Conservation (phyloP, 176 grass and related monocot species). For the barley (Hordeum vulgare) region DNA sequence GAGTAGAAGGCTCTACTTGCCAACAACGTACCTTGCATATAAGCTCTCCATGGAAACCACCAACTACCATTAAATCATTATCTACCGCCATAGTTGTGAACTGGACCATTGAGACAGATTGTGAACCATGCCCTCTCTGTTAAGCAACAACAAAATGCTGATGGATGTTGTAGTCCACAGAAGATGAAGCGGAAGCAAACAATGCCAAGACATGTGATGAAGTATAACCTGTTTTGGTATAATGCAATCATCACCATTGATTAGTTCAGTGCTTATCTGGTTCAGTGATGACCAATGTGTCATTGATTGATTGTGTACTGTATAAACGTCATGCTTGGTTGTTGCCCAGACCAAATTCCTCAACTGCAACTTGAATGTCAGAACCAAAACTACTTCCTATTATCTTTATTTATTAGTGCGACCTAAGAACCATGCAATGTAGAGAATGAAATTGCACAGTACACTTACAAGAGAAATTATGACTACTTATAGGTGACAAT, state of each 20-base stretch:
- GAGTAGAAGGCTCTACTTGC: background rate
- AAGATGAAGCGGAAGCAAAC: background rate
- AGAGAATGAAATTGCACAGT: background rate
- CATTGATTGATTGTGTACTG: constrained; percentile 66
- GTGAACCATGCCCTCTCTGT: constrained; percentile 58
- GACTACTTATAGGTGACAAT: too few relatives aligned
- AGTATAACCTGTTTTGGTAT: constrained; percentile 51
- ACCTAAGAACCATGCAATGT: background rate
- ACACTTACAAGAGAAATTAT: background rate
- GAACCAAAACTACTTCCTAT: constrained; percentile 5
- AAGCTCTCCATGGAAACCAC: constrained; percentile 93
- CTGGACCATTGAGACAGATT: constrained; percentile 75
- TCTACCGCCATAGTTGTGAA: constrained; percentile 80
- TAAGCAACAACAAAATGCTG: constrained; percentile 12
- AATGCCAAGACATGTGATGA: background rate
- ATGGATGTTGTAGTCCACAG: background rate
- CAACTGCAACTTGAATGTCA: constrained; percentile 44
- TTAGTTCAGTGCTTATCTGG: constrained; percentile 54
- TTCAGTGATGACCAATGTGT: constrained; percentile 84
- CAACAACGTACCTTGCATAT: constrained; percentile 76
- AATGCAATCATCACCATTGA: constrained; percentile 65
- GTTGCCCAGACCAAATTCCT: constrained; percentile 93
- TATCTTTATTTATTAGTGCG: background rate
- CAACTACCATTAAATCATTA: constrained; percentile 65
- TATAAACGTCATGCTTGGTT: constrained; percentile 96